Evolutionary conservation across 2,329 filamentous ascomycete species (phyloP).

Genomic region (Ophiostoma himal-ulmi): DNA sequence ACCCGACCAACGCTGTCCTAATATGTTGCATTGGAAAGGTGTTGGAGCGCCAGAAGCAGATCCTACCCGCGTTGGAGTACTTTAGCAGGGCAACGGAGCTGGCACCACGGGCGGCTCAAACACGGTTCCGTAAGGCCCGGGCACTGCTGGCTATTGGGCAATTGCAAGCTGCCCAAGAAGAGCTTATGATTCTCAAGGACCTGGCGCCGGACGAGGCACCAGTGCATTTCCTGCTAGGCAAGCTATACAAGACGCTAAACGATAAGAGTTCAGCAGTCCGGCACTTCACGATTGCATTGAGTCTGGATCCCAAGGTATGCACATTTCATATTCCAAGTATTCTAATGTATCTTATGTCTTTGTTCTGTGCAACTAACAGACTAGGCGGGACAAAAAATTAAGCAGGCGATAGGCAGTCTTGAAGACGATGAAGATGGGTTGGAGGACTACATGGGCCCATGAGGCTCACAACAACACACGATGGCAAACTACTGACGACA

Average conservation of each 20-base stretch:
- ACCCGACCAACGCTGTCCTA: constrained; percentile 87
- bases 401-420: constrained; percentile 90
- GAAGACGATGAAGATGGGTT: constrained; percentile 73
- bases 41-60: constrained; percentile 81
- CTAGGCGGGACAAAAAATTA: constrained; percentile 87
- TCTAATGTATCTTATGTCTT: neutral
- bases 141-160: constrained; percentile 70
- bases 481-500: constrained; percentile 4
- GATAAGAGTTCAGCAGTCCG: constrained; percentile 76
- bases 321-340: neutral
- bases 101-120: constrained; percentile 72
- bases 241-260: constrained; percentile 67
- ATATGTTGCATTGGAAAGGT: constrained; percentile 89
- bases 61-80: constrained; percentile 68
- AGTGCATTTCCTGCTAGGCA: constrained; percentile 89
- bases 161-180: constrained; percentile 67
- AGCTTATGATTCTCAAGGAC: constrained; percentile 83
- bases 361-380: constrained; percentile 26
- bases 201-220: constrained; percentile 91
- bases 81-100: constrained; percentile 79
- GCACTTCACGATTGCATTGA: constrained; percentile 90
- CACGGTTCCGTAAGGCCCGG: constrained; percentile 88
- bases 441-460: constrained; percentile 59
- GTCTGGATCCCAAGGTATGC: constrained; percentile 87
- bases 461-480: constrained; percentile 29